phyloP scores from a whole-genome alignment of 1,284 basidiomycete species.

The Apiotrichum gamsii region DNA sequence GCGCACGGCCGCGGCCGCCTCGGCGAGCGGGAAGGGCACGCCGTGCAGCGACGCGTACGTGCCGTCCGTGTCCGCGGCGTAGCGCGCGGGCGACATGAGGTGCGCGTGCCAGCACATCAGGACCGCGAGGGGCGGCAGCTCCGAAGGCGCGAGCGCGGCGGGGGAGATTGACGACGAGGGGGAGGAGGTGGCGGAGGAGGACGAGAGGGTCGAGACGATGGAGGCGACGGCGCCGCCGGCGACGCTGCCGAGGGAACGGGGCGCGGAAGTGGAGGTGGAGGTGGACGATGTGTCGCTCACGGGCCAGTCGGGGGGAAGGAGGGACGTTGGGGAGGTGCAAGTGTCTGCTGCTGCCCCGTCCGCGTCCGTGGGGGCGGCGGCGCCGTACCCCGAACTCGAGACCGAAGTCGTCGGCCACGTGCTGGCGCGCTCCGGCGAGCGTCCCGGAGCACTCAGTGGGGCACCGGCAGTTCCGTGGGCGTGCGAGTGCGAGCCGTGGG shows the following conservation, averaged over 20 bases:
- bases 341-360: too few species aligned
- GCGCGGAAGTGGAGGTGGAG: not conserved
- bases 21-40: slow-evolving; percentile 17
- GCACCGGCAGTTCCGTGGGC: too few species aligned
- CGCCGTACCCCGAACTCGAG: too few species aligned
- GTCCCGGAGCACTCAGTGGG: too few species aligned
- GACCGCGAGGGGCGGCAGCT: slow-evolving; percentile 24
- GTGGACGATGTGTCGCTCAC: not conserved
- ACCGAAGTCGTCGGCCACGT: too few species aligned
- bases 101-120: slow-evolving; percentile 40
- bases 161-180: not conserved
- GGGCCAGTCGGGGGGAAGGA: not conserved
- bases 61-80: slow-evolving; percentile 18
- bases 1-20: slow-evolving; percentile 8
- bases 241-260: not conserved
- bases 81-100: slow-evolving; percentile 31
- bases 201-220: not conserved
- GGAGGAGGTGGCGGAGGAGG: not conserved
- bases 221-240: not conserved
- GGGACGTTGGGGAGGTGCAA: too few species aligned
- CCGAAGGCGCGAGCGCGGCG: not conserved
- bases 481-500: too few species aligned
- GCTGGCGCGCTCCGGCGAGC: too few species aligned
- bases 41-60: slow-evolving; percentile 16
- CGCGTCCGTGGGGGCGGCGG: too few species aligned